Evolutionary conservation across 2,329 filamentous ascomycete species (phyloP).

Genomic region (Aspergillus sp.): DNA sequence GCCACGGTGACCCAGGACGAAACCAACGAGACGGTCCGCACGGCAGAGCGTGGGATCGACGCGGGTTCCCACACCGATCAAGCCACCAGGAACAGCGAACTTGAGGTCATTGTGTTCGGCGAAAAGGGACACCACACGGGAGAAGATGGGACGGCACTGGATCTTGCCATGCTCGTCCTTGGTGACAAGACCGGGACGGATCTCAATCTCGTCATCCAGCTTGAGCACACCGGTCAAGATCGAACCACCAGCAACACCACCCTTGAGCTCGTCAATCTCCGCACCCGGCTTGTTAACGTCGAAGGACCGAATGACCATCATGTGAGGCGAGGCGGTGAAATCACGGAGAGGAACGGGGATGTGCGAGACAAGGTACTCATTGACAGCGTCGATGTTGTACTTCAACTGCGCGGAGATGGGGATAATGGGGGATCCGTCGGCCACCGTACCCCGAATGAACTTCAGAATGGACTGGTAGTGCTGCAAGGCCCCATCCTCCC

Average conservation of each 20-base stretch:
- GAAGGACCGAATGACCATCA: constrained; percentile 99
- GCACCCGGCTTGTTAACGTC: constrained; percentile 99
- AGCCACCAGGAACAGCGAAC: constrained; percentile 92
- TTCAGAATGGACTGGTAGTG: constrained; percentile 97
- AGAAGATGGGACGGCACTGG: constrained; percentile 95
- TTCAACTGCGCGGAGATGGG: constrained; percentile 96
- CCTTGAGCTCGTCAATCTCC: constrained; percentile 96
- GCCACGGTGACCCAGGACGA: constrained; percentile 91
- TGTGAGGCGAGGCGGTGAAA: constrained; percentile 86
- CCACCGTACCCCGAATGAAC: constrained; percentile 95
- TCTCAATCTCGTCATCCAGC: constrained; percentile 96
- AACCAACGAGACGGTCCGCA: constrained; percentile 96
- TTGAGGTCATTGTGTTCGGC: constrained; percentile 98
- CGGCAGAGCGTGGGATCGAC: constrained; percentile 97
- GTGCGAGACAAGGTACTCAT: constrained; percentile 89
- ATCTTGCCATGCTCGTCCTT: constrained; percentile 90
- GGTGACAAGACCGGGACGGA: constrained; percentile 94
- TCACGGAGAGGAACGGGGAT: constrained; percentile 88
- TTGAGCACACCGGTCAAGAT: constrained; percentile 96
- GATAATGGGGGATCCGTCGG: constrained; percentile 89
- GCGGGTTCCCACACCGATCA: constrained; percentile 95
- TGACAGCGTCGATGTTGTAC: constrained; percentile 98
- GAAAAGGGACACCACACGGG: constrained; percentile 86
- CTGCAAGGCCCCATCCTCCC: constrained; percentile 83
- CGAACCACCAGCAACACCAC: constrained; percentile 93